Percentiles rank a stretch among this genome's conserved stretches.
phyloP scores from a whole-genome alignment of 2,329 filamentous ascomycete species.

The Furcasterigmium sp. region DNA sequence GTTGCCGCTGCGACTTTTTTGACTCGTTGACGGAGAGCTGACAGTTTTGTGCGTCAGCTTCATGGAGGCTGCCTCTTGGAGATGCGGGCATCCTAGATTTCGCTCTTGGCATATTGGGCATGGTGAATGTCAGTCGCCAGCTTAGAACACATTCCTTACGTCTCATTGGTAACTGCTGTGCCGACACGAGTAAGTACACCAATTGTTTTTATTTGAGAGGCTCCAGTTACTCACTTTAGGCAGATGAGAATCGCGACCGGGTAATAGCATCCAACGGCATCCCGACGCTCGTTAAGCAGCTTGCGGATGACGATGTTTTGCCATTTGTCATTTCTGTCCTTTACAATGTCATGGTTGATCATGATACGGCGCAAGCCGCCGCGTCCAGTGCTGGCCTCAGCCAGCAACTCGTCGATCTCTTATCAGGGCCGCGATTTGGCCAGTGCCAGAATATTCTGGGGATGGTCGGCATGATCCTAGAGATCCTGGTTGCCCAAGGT shows the following conservation, averaged over 20 bases:
- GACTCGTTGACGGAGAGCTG: too few relatives aligned
- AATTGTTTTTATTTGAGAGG: background rate
- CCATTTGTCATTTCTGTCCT: constrained; percentile 53
- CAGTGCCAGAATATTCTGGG: constrained; percentile 37
- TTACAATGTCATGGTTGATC: constrained; percentile 59
- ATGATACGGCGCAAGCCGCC: constrained; percentile 52
- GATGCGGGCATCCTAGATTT: constrained; percentile 53
- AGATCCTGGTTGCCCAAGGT: constrained; percentile 47
- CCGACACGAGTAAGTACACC: constrained; percentile 44
- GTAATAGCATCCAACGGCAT: constrained; percentile 46
- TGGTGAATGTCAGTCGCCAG: constrained; percentile 28
- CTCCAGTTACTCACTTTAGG: background rate
- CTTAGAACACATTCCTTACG: constrained; percentile 52
- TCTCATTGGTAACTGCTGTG: constrained; percentile 57
- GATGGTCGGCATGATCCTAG: constrained; percentile 52
- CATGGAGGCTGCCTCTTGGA: constrained; percentile 52
- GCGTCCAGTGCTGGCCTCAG: constrained; percentile 49
- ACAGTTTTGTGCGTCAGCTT: constrained; percentile 29
- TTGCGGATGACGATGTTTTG: constrained; percentile 42
- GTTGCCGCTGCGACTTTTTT: too few relatives aligned
- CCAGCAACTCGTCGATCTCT: constrained; percentile 40
- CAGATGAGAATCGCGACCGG: constrained; percentile 54
- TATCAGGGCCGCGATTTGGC: constrained; percentile 38
- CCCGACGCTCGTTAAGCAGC: constrained; percentile 38
- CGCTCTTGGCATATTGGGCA: constrained; percentile 42